Evolutionary conservation across 345 rosid genomes (phyloP), one percentile per base, ranked within the genome.

Genomic region (Syzygium aromaticum): DNA sequence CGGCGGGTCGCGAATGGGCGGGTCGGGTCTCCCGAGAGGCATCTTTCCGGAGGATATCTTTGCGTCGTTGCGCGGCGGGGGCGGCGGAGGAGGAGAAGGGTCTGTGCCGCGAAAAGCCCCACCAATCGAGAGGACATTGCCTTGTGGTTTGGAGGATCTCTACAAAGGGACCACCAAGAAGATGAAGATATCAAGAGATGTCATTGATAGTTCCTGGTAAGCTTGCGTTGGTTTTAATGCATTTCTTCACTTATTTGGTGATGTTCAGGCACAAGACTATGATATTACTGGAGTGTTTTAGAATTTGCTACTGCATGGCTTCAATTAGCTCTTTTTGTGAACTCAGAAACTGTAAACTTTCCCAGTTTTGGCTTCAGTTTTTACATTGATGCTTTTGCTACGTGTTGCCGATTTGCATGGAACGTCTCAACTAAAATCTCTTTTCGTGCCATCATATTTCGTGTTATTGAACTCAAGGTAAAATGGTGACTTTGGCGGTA

Each of bases 181-280:
- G 92, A 95, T 96, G 97, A 97, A 97, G 93, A 95, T 97, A 86
- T 96, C 99, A 6, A 90, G 98, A 86, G 98, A 96, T 80, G 96
- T 93, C 21, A 88, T 86, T 63, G 98, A 97, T 89, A 85, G 91
- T 11, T 90, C 87, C 87, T 94, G 98, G 99, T 95, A 88, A 91
- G 94, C 86, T 87, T 85, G 40, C 51, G 11, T 83, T 1, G 16
- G 54, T 52, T 51, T 84, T 28, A 30, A 33, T 19, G 51, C 61
- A 52, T 84, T 84, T 30, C 12, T 84, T 53, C 3, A 52, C n/a
- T 53, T 30, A 84, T 28, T 13, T 84, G 56, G 61, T n/a, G 54
- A 49, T 52, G 46, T 84, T 53, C 49, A 19, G 49, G 49, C 49
- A 38, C 82, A 38, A 19, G 49, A 11, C 49, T 38, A 38, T 38